Evolutionary conservation across 106 monocot species (phyloP).

Genomic region (Gastrodia elata): DNA sequence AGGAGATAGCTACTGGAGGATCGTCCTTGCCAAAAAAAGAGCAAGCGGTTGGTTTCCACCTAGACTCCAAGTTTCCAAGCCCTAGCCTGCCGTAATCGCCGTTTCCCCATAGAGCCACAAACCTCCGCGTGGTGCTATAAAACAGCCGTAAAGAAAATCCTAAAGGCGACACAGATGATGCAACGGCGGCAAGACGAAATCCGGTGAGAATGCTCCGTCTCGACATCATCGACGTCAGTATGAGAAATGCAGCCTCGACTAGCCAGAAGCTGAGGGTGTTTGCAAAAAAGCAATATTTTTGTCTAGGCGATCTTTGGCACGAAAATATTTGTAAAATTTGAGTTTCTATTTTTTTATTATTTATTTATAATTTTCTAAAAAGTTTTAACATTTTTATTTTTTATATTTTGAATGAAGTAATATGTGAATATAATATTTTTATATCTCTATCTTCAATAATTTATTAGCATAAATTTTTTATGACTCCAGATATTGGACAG

Average conservation of each 20-base stretch:
- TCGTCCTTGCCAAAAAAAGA: slow-evolving; percentile 56
- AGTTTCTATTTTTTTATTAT: too few relatives aligned
- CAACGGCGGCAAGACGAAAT: not conserved
- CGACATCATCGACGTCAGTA: slow-evolving; percentile 9
- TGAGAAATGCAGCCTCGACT: not conserved
- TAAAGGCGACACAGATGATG: not conserved
- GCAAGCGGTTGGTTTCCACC: slow-evolving; percentile 67
- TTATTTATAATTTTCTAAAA: too few relatives aligned
- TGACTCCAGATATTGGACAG: too few relatives aligned
- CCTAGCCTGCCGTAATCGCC: slow-evolving; percentile 86
- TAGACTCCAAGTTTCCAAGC: slow-evolving; percentile 61
- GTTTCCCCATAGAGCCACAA: slow-evolving; percentile 89
- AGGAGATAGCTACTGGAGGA: slow-evolving; percentile 49
- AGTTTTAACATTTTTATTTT: too few relatives aligned
- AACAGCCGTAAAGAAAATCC: slow-evolving; percentile 9
- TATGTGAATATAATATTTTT: too few relatives aligned
- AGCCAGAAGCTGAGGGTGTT: too few relatives aligned
- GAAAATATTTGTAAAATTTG: too few relatives aligned
- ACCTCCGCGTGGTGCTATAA: slow-evolving; percentile 25
- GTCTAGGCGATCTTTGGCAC: too few relatives aligned
- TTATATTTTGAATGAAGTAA: too few relatives aligned
- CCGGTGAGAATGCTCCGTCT: slow-evolving; percentile 9
- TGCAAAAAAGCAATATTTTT: too few relatives aligned
- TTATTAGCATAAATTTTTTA: too few relatives aligned
- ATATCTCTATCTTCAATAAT: too few relatives aligned